Percentiles rank a stretch among this genome's conserved stretches.
Conservation (phyloP, 495 filamentous ascomycete species). For the Alectoria sarmentosa region DNA sequence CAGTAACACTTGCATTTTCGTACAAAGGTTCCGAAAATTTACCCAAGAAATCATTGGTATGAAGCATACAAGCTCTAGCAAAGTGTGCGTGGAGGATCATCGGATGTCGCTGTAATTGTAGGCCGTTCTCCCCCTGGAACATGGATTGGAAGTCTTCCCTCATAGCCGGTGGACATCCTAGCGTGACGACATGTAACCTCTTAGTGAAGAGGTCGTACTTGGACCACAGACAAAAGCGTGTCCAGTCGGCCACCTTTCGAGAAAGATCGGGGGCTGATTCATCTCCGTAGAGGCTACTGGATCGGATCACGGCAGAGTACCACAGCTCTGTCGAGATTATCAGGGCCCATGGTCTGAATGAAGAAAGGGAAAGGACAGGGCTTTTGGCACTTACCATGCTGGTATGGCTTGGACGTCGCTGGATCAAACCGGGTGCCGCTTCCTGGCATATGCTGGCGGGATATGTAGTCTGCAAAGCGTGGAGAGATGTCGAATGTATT, state of each 20-base stretch:
- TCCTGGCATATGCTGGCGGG: conserved; percentile 17
- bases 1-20: conserved; percentile 9
- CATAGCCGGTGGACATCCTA: conserved; percentile 13
- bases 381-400: conserved; percentile 7
- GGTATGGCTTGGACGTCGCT: conserved; percentile 8
- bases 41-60: conserved; percentile 15
- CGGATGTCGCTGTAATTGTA: conserved; percentile 15
- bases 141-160: conserved; percentile 10
- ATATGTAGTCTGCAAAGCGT: conserved; percentile 15
- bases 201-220: conserved; percentile 14
- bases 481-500: conserved; percentile 12
- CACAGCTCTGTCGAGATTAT: conserved; percentile 16
- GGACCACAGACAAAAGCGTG: conserved; percentile 12
- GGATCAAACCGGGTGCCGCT: conserved; percentile 9
- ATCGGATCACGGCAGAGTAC: conserved; percentile 18
- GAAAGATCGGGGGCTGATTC: conserved; percentile 17
- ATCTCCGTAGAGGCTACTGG: conserved; percentile 5
- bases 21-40: conserved; percentile 12
- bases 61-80: conserved; percentile 2
- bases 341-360: not conserved
- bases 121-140: not conserved
- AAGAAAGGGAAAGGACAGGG: not conserved
- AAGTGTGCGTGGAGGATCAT: conserved; percentile 17
- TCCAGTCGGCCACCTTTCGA: conserved; percentile 10
- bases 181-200: conserved; percentile 13